phyloP scores from a whole-genome alignment of 2,329 filamentous ascomycete genomes.

The Ophiostoma pallidulum region DNA sequence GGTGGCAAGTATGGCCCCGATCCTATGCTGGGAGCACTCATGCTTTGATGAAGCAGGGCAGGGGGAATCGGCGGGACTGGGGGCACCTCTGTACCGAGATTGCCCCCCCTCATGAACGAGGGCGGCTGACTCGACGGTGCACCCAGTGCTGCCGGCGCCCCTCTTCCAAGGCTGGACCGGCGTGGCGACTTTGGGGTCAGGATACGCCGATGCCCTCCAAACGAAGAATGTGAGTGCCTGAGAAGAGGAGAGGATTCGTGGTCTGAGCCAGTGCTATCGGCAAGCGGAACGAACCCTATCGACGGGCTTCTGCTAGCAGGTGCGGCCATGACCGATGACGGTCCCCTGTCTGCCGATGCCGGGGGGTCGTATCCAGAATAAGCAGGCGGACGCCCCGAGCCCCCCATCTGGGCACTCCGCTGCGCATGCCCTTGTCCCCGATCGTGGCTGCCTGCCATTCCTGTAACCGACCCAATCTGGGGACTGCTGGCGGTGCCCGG shows the following conservation, averaged over 20 bases:
- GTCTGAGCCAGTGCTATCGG: constrained; percentile 15
- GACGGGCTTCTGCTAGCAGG: background rate
- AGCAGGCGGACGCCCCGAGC: background rate
- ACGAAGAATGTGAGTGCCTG: constrained; percentile 22
- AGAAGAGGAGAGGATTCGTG: constrained; percentile 23
- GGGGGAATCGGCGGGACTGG: constrained; percentile 13
- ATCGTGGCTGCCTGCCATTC: background rate
- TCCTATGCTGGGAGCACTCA: constrained; percentile 6
- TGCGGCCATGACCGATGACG: background rate
- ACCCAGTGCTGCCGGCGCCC: background rate
- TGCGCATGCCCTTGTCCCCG: background rate
- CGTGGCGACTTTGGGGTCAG: constrained; percentile 51
- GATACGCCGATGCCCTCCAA: constrained; percentile 31
- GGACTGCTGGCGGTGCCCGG: constrained; percentile 10
- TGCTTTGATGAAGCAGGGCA: constrained; percentile 1
- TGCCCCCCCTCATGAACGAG: background rate
- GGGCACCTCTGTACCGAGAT: background rate
- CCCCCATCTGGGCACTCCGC: background rate
- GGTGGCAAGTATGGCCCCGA: background rate
- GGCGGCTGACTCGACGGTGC: background rate
- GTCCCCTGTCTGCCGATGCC: constrained; percentile 14
- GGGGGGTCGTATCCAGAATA: background rate
- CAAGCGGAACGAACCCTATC: background rate
- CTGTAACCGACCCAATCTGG: background rate
- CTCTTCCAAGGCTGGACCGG: constrained; percentile 36